phyloP scores from a whole-genome alignment of 164 flowering plant genomes.

The Saururus chinensis region DNA sequence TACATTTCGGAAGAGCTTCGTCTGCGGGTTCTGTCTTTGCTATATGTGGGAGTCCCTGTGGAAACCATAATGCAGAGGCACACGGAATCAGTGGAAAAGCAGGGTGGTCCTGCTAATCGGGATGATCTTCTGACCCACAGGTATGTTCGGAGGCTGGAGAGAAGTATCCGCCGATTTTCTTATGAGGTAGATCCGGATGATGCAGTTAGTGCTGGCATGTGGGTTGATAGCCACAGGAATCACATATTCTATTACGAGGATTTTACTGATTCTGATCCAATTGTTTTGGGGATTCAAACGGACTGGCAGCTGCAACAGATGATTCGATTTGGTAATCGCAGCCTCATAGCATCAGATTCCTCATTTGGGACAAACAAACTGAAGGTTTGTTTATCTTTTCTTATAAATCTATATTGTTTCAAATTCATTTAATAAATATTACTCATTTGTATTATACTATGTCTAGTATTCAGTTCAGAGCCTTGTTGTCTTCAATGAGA shows the following conservation, averaged over 20 bases:
- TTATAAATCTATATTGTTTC: neutral
- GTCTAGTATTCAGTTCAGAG: conserved; percentile 74
- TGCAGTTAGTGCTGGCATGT: conserved; percentile 59
- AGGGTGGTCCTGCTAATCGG: conserved; percentile 82
- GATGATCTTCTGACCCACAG: conserved; percentile 91
- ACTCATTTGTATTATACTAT: conserved; percentile 6
- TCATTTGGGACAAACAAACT: conserved; percentile 80
- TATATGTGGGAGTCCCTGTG: conserved; percentile 86
- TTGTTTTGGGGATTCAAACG: conserved; percentile 80
- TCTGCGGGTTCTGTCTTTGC: conserved; percentile 70
- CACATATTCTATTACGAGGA: conserved; percentile 76
- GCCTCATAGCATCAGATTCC: conserved; percentile 78
- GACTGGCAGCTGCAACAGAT: conserved; percentile 99
- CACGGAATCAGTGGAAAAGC: conserved; percentile 73
- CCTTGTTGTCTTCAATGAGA: conserved; percentile 83
- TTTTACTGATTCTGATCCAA: conserved; percentile 70
- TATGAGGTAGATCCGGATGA: conserved; percentile 80
- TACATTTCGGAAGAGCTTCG: conserved; percentile 93
- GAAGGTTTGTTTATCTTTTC: conserved; percentile 43
- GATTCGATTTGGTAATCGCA: conserved; percentile 82
- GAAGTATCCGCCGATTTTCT: conserved; percentile 70
- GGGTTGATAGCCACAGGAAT: conserved; percentile 77
- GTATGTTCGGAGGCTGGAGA: conserved; percentile 84
- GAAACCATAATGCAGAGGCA: conserved; percentile 98
- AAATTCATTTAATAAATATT: neutral